phyloP scores from a whole-genome alignment of 2,329 filamentous ascomycete genomes.

The Hypoxylon sp. region DNA sequence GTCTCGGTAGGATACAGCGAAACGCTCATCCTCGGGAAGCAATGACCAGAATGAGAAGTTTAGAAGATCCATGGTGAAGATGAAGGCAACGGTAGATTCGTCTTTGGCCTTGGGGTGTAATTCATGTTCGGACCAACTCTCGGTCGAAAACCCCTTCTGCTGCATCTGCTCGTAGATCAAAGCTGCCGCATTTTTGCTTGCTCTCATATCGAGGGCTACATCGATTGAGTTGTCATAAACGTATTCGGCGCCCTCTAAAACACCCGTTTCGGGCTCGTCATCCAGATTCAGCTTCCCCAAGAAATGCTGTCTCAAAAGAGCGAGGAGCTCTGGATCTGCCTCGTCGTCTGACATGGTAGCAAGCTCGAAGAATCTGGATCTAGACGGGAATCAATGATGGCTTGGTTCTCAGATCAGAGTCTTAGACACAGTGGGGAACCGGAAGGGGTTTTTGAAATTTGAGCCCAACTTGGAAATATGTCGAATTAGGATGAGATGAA shows the following conservation, averaged over 20 bases:
- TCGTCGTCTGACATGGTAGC: constrained; percentile 90
- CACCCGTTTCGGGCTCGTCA: constrained; percentile 80
- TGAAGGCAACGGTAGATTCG: constrained; percentile 86
- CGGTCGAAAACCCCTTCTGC: constrained; percentile 84
- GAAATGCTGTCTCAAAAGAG: constrained; percentile 85
- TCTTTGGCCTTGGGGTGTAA: constrained; percentile 89
- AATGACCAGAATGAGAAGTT: constrained; percentile 99
- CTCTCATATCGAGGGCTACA: constrained; percentile 86
- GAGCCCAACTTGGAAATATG: constrained; percentile 31
- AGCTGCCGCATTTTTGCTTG: constrained; percentile 85
- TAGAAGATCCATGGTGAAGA: constrained; percentile 96
- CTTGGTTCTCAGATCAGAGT: constrained; percentile 21
- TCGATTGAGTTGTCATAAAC: constrained; percentile 95
- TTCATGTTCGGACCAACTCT: constrained; percentile 89
- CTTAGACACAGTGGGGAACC: constrained; percentile 25
- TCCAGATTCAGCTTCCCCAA: constrained; percentile 69
- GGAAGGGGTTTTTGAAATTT: constrained; percentile 27
- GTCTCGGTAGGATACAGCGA: constrained; percentile 85
- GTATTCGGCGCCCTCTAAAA: constrained; percentile 85
- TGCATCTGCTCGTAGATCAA: constrained; percentile 87
- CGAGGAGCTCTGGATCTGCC: constrained; percentile 88
- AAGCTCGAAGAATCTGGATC: constrained; percentile 1
- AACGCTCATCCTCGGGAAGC: constrained; percentile 76
- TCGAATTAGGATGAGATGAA: background rate
- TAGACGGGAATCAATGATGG: constrained; percentile 13